phyloP scores from a whole-genome alignment of 768 basidiomycete genomes.

The Tulasnella sp. region DNA sequence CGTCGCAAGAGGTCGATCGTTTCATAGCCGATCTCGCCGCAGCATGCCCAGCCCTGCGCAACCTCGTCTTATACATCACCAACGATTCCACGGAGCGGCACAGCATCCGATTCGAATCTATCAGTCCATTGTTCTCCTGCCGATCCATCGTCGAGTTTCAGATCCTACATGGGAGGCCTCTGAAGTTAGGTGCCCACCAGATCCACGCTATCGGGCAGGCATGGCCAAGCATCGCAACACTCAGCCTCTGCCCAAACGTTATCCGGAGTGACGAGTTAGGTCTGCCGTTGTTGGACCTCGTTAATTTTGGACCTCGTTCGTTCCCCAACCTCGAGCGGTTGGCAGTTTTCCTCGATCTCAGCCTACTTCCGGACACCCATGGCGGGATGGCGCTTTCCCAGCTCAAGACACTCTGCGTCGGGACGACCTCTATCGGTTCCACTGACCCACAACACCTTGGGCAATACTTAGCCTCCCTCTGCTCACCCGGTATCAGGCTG shows the following conservation, averaged over 20 bases:
- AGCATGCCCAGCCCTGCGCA: not conserved
- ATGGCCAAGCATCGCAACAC: not conserved
- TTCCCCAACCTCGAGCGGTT: not conserved
- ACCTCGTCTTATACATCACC: not conserved
- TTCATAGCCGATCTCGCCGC: not conserved
- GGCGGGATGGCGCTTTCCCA: not conserved
- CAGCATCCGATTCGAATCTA: not conserved
- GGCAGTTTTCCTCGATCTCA: conserved; percentile 1
- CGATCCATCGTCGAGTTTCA: not conserved
- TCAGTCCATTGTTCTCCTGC: not conserved
- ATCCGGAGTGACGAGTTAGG: not conserved
- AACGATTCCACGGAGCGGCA: not conserved
- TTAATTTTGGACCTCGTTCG: not conserved
- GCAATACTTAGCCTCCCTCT: not conserved
- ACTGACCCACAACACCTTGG: not conserved
- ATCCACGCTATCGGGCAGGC: not conserved
- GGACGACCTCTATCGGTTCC: not conserved
- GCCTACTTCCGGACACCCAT: not conserved
- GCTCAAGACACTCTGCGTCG: not conserved
- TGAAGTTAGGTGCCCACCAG: not conserved
- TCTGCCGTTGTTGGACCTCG: not conserved
- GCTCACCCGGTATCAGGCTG: not conserved
- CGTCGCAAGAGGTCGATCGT: not conserved
- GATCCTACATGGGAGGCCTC: not conserved
- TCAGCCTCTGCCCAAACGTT: not conserved